Evolutionary conservation across 192 early-diverging fungal genomes (phyloP), one percentile per base, ranked within the genome.

Genomic region (Backusella macrospora): DNA sequence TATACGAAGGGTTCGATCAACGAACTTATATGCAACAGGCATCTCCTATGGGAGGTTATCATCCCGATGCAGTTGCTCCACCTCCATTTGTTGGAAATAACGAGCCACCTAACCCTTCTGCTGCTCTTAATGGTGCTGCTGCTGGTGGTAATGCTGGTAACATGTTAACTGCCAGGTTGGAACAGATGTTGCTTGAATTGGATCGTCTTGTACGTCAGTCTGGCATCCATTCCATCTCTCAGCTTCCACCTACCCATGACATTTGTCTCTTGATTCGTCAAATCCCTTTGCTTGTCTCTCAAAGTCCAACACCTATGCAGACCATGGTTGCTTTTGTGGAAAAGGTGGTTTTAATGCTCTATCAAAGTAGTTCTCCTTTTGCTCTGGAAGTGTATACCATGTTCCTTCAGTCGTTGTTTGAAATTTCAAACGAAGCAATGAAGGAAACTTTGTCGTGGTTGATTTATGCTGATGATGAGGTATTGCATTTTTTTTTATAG

Each of bases 371-470:
- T 34, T 85, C 87, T 40, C 70, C 77, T 0, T 83, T 98, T 26
- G 87, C 91, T 6, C 88, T 94, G 9, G 96, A 96, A 55, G 80
- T 94, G 21, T 98, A 96, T 78, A 90, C 92, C 6, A 76, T 88
- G 21, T 77, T 98, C 6, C 83, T 99, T 70, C 90, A 91, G 64
- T 85, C 89, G 8, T 85, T 99, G 45, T 96, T 93, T 76, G 94
- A 96, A 40, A 76, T 90, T 64, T 98, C 96, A 0, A 85, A 83
- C 62, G 86, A 90, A 40, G 90, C 94, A 5, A 84, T 85, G 13
- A 91, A 92, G 76, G 97, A 98, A 82, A 90, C 97, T 37, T 88
- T 86, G 14, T 86, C 88, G 42, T 99, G 98, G 98, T 81, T 99
- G 26, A 83, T 96, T 18, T 97, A 94, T 83, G 88, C 93, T 1